Evolutionary conservation across 164 flowering plant genomes (phyloP), one percentile per base, ranked within the genome.

Genomic region (Sextonia rubra): DNA sequence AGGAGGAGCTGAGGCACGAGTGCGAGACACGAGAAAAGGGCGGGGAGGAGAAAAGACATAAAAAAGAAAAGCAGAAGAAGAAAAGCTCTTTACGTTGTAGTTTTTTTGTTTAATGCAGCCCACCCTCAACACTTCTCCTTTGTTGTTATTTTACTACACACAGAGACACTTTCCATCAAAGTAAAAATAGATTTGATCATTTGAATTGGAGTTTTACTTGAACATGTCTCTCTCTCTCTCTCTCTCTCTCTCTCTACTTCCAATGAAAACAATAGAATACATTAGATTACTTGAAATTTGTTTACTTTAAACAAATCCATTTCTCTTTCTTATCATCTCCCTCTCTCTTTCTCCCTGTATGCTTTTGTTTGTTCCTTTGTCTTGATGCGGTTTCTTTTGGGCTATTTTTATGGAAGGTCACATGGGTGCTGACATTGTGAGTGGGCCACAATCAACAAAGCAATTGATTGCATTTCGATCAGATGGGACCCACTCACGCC

Each of bases 341-440:
- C 20, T 44, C 65, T 32, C 26, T 44, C 65, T 32, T 9, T 44
- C 52, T 30, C 48, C 20, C 22, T 66, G 22, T 22, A 9, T n/a
- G 48, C 22, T 37, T 37, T n/a, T 3, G n/a, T 71, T 32, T 60
- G 20, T 58, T 44, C 72, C 26, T 55, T 48, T 70, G 64, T 70
- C 64, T 6, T 47, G 26, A 58, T 27, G 48, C 47, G 64, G 47
- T 69, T 56, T 56, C 71, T 70, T 71, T 60, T 61, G 44, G 24
- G 30, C 56, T 47, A 62, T 32, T 71, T n/a, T 71, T 26, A 61
- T 61, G 55, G 66, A 60, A 64, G 32, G 56, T 30, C 73, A 71
- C 73, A 71, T 71, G 73, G 73, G 66, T 71, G 73, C 73, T 71
- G 73, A 71, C 73, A 70, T 29, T 27, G 64, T 12, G 12, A 11